phyloP scores from a whole-genome alignment of 139 green algal genomes.

The Coelastrella sp. region DNA sequence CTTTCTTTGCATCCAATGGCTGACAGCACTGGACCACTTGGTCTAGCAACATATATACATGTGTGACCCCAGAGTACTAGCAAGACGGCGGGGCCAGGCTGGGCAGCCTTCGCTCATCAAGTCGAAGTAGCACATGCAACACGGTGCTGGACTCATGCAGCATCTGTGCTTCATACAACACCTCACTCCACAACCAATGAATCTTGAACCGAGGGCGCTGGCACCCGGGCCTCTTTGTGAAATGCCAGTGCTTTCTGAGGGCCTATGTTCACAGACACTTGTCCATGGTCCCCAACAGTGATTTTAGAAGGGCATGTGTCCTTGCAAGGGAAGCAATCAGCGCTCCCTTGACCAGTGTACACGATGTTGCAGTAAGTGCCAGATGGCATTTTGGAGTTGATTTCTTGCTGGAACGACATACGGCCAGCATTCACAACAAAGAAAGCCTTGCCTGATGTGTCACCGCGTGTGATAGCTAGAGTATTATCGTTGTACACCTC shows the following conservation, averaged over 20 bases:
- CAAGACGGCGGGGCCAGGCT: no score
- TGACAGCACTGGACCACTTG: no score
- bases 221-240: neutral
- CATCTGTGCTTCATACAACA: no score
- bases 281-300: neutral
- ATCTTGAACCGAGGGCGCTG: no score
- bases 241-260: neutral
- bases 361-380: conserved; percentile 12
- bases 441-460: conserved; percentile 3
- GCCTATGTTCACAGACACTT: neutral
- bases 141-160: no score
- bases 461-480: neutral
- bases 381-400: conserved; percentile 7
- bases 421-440: neutral
- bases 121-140: no score
- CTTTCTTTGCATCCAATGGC: no score
- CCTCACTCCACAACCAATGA: no score
- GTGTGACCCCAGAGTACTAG: no score
- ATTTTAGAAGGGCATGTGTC: neutral
- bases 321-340: conserved; percentile 24
- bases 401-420: neutral
- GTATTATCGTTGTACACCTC: neutral
- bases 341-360: neutral
- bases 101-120: no score
- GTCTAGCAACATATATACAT: no score